Percentiles rank a stretch among this genome's conserved stretches.
Conservation (phyloP, 768 basidiomycete genomes). For the Lentinula lateritia region DNA sequence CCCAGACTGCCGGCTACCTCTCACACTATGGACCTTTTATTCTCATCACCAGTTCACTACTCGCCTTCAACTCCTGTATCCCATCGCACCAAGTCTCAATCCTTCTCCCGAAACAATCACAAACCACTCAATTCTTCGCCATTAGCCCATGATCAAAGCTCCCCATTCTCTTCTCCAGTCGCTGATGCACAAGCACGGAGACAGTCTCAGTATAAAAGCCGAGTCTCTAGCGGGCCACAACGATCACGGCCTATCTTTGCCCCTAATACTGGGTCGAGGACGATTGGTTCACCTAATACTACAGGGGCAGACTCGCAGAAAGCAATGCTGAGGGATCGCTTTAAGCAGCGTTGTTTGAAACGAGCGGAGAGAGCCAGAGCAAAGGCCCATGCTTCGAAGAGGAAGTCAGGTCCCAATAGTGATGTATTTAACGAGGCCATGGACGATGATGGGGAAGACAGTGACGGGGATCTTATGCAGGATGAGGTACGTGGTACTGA, state of each 20-base stretch:
- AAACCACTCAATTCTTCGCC: constrained; percentile 47
- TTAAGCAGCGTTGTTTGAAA: constrained; percentile 58
- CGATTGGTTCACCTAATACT: constrained; percentile 8
- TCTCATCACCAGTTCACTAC: constrained; percentile 19
- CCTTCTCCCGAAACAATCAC: constrained; percentile 12
- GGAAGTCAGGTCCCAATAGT: constrained; percentile 37
- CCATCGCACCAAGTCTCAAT: constrained; percentile 22
- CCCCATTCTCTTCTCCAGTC: constrained; percentile 39
- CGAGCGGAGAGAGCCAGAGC: constrained; percentile 52
- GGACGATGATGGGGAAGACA: constrained; percentile 53
- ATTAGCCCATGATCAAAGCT: constrained; percentile 34
- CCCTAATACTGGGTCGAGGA: constrained; percentile 11
- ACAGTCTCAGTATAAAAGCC: constrained; percentile 49
- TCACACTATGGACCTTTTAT: background rate
- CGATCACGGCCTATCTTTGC: background rate
- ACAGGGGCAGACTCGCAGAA: constrained; percentile 41
- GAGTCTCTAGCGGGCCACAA: constrained; percentile 16
- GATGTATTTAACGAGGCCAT: constrained; percentile 41
- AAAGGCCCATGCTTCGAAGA: constrained; percentile 32
- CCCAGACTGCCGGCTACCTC: background rate
- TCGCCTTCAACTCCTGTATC: constrained; percentile 30
- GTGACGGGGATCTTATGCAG: constrained; percentile 53
- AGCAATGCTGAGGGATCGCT: constrained; percentile 50
- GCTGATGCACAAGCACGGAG: constrained; percentile 42
- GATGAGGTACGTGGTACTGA: constrained; percentile 44